phyloP scores from a whole-genome alignment of 2,329 filamentous ascomycete genomes.

The Sporothrix schenckii region DNA sequence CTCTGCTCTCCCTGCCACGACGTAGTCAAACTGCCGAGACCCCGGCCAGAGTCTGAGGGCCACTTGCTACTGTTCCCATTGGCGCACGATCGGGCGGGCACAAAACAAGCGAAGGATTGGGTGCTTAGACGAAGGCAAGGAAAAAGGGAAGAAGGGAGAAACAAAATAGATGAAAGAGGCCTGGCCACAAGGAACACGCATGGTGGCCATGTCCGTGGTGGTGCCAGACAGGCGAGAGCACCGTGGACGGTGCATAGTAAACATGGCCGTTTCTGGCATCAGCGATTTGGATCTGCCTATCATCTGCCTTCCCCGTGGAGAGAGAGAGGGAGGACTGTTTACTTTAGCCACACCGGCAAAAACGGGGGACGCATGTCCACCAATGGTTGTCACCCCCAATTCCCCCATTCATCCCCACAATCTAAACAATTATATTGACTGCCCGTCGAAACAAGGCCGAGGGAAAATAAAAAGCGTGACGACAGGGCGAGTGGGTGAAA shows the following conservation, averaged over 20 bases:
- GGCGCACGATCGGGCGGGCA: not conserved
- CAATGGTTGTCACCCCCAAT: not conserved
- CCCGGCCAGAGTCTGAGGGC: not conserved
- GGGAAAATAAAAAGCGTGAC: not conserved
- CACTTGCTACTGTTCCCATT: not conserved
- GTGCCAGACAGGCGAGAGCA: conserved; percentile 3
- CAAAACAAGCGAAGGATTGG: not conserved
- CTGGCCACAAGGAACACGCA: not conserved
- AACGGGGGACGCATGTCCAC: not conserved
- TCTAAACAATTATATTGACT: conserved; percentile 9
- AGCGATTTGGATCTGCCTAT: not conserved
- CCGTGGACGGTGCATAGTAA: not conserved
- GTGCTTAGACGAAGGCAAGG: too few relatives aligned
- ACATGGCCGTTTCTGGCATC: conserved; percentile 8
- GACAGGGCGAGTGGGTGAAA: too few relatives aligned
- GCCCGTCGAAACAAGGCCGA: conserved; percentile 11
- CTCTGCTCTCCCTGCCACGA: not conserved
- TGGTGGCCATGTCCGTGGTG: not conserved
- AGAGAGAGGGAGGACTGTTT: not conserved
- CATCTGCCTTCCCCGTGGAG: not conserved
- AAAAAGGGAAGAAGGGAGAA: not conserved
- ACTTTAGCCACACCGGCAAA: conserved; percentile 26
- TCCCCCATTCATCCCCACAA: not conserved
- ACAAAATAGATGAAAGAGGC: not conserved
- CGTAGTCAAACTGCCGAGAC: conserved; percentile 23